phyloP scores from a whole-genome alignment of 306 rosid genomes.

The Cyamopsis tetragonoloba region DNA sequence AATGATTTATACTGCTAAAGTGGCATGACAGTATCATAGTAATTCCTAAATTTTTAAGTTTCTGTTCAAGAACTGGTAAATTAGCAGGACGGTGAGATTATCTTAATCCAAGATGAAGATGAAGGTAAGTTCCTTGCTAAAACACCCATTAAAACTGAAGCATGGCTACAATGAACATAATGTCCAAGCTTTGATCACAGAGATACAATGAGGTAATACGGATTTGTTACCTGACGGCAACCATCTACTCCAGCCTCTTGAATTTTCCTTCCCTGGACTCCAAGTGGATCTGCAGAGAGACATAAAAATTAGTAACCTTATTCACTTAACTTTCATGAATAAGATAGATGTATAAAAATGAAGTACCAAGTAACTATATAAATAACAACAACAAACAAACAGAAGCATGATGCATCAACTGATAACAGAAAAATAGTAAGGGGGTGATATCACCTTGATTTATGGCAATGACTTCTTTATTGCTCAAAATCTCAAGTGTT shows the following conservation, averaged over 20 bases:
- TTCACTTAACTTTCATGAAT: conserved; percentile 4
- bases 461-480: conserved; percentile 77
- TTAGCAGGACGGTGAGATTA: conserved; percentile 14
- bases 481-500: conserved; percentile 63
- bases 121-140: not conserved
- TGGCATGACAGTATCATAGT: not conserved
- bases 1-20: not conserved
- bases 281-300: conserved; percentile 64
- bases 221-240: conserved; percentile 61
- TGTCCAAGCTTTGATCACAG: not conserved
- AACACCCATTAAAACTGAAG: not conserved
- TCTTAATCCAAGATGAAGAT: conserved; percentile 8
- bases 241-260: conserved; percentile 55
- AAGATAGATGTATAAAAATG: conserved; percentile 8
- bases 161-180: conserved; percentile 1
- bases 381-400: not conserved
- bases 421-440: not conserved
- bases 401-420: conserved; percentile 4
- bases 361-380: not conserved
- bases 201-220: conserved; percentile 13
- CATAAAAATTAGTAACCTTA: conserved; percentile 8
- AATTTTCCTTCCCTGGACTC: conserved; percentile 94
- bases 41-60: not conserved
- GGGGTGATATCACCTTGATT: conserved; percentile 68
- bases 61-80: not conserved